Base-by-base conservation (phyloP, 805 yeast species). In the Wickerhamomyces bovis region DNA sequence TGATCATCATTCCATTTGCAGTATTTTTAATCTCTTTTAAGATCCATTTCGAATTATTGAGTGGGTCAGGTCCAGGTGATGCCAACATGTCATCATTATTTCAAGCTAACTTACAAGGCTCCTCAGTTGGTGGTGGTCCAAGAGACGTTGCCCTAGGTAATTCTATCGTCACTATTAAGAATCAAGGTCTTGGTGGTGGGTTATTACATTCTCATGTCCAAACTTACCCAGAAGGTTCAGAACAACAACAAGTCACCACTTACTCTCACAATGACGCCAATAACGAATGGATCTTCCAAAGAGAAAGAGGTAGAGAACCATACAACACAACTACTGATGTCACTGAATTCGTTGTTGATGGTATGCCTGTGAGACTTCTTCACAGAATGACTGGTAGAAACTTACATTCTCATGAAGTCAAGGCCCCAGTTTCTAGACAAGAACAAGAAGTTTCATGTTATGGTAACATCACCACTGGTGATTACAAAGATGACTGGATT, bases 231-330 rank as follows among this genome's bases (percentile, higher is more conserved):
- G 89, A 81, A 53, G 98, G 98, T 4, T 87, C 97, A 2, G 76
- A 77, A 52, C 98, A 94, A 68, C 97, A 90, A 65, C 99, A 94
- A 67, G 75, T 94, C 43, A 94, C 99, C 23, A 87, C 94, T 7
- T 94, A 94, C 64, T 87, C 90, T 18, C 89, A 81, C 66, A 88
- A 88, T 62, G 98, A 94, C 64, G 68, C 74, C 44, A 92, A 94
- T 67, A 94, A 92, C 64, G 79, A 85, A 45, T 90, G 96, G 85
- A 58, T 75, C 25, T 71, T 89, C 55, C 83, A 84, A 55, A 75
- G 83, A 58, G 75, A 72, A 25, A 73, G 85, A 63, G 75, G 68
- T 8, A 47, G 56, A 16, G 60, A 39, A 10, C 38, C 43, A 19
- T 41, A 41, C 13, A 43, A 46, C 19, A 12, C 44, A 6, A 62